Conservation (phyloP, 129 eudicot genomes). For the Helichrysum umbraculigerum region DNA sequence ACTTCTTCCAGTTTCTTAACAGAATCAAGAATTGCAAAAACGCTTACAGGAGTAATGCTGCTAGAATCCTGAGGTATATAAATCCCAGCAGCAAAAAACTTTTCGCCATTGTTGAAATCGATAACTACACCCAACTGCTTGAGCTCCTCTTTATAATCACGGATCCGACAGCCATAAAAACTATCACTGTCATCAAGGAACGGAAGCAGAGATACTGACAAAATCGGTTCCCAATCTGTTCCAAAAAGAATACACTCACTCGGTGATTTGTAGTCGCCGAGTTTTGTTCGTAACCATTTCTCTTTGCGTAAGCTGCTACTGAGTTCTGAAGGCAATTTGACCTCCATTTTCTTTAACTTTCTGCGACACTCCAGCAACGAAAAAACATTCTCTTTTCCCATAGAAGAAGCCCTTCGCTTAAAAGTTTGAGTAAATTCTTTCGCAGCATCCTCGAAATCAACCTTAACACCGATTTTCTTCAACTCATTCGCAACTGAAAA, state of each 20-base stretch:
- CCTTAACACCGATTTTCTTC: conserved; percentile 42
- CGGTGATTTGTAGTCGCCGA: conserved; percentile 50
- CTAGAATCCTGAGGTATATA: conserved; percentile 37
- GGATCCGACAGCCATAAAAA: conserved; percentile 39
- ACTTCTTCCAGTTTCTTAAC: conserved; percentile 11
- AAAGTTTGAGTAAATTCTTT: conserved; percentile 41
- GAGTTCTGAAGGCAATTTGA: conserved; percentile 31
- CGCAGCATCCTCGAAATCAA: conserved; percentile 37
- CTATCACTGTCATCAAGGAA: conserved; percentile 52
- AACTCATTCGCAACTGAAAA: conserved; percentile 27
- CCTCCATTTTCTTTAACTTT: conserved; percentile 19
- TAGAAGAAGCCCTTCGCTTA: conserved; percentile 39
- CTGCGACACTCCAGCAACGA: conserved; percentile 37
- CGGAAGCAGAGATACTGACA: conserved; percentile 43
- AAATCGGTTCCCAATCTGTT: conserved; percentile 41
- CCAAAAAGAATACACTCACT: conserved; percentile 43
- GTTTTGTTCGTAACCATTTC: conserved; percentile 53
- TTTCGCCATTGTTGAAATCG: conserved; percentile 37
- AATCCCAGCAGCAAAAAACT: conserved; percentile 38
- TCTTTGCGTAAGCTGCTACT: conserved; percentile 34
- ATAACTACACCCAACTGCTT: conserved; percentile 41
- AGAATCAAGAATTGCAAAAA: conserved; percentile 38
- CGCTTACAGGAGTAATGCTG: conserved; percentile 34
- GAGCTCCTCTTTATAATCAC: conserved; percentile 38
- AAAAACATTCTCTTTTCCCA: conserved; percentile 36